These are phyloP conservation scores for Zostera marina DNA, from an alignment of 116 monocot species.

Conservation along the genomic window DNA sequence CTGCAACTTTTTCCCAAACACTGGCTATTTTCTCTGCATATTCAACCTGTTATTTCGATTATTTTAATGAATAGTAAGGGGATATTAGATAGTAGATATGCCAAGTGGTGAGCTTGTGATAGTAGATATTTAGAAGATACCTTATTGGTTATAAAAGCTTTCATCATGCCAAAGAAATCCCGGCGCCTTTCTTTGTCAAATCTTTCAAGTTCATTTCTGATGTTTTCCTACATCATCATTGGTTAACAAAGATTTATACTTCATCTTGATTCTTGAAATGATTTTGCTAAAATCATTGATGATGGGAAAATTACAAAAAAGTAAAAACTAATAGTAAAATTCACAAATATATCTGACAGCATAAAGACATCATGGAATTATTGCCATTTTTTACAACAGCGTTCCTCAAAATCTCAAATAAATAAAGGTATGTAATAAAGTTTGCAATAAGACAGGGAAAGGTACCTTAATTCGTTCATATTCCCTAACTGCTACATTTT, in stretches of 20 bases:
- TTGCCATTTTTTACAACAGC: too few species aligned
- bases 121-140: slow-evolving; percentile 14
- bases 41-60: slow-evolving; percentile 20
- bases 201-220: slow-evolving; percentile 68
- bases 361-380: too few species aligned
- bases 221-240: slow-evolving; percentile 59
- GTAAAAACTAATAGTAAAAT: too few species aligned
- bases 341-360: too few species aligned
- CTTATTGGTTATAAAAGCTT: slow-evolving; percentile 87
- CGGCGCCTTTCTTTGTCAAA: slow-evolving; percentile 59
- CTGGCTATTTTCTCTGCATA: slow-evolving; percentile 60
- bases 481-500: slow-evolving; percentile 43
- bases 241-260: background rate
- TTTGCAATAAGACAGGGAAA: background rate
- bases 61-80: background rate
- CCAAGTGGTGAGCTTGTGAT: too few species aligned
- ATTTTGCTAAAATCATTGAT: too few species aligned
- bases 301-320: too few species aligned
- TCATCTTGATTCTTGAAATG: background rate
- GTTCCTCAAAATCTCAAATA: background rate
- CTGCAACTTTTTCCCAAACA: slow-evolving; percentile 52
- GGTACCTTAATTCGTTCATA: slow-evolving; percentile 84
- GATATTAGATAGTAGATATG: too few species aligned
- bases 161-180: slow-evolving; percentile 71
- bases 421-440: background rate